These are phyloP conservation scores for Ophiostoma perfectum DNA, from an alignment of 2,329 filamentous ascomycete genomes.

Conservation along the genomic window DNA sequence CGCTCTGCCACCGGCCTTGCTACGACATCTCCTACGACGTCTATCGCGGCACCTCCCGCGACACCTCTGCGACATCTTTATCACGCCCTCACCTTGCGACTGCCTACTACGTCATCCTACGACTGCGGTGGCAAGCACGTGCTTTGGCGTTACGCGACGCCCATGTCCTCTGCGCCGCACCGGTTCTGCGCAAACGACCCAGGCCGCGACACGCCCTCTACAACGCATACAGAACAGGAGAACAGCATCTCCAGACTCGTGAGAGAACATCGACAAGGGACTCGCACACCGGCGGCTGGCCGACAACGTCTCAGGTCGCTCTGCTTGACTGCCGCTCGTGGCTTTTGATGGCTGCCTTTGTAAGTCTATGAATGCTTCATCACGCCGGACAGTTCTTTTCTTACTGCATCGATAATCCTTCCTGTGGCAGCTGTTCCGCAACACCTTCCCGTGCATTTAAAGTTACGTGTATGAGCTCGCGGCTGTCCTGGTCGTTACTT, in stretches of 20 bases:
- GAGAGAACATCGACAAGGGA: background rate
- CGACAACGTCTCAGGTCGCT: background rate
- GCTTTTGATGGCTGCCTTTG: slow-evolving; percentile 23
- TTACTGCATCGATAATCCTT: background rate
- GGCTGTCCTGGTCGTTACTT: background rate
- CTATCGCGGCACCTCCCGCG: background rate
- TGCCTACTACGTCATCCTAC: background rate
- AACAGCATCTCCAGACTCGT: background rate
- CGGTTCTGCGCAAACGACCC: background rate
- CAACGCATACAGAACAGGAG: background rate
- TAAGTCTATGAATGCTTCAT: slow-evolving; percentile 2
- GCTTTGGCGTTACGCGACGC: background rate
- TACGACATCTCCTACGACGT: background rate
- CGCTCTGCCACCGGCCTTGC: background rate
- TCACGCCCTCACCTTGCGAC: background rate
- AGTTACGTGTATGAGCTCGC: background rate
- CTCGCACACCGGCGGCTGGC: background rate
- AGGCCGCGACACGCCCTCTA: background rate
- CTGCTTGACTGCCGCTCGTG: slow-evolving; percentile 2
- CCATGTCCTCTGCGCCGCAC: background rate
- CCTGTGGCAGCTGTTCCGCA: background rate
- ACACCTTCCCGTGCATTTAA: background rate
- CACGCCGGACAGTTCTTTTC: background rate
- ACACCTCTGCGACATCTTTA: background rate
- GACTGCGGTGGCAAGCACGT: background rate